A percentile compares a stretch with the other conserved stretches of the same genome.
phyloP scores from a whole-genome alignment of 208 protist genomes.

The Kentomonas sorsogonicus region DNA sequence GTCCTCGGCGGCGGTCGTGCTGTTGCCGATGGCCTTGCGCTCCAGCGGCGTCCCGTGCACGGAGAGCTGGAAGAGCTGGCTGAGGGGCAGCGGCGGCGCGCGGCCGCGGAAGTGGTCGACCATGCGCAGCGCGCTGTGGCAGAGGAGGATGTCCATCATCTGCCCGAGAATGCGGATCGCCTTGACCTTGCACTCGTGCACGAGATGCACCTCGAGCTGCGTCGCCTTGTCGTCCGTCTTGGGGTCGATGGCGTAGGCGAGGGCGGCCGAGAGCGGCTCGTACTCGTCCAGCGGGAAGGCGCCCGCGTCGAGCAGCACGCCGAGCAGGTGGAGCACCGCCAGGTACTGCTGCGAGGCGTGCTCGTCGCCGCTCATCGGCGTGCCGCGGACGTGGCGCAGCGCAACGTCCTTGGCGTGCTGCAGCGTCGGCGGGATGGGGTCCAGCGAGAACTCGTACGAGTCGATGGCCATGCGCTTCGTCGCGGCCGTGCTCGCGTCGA shows the following conservation, averaged over 20 bases:
- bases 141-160: conserved; percentile 27
- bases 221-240: conserved; percentile 15
- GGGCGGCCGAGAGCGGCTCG: conserved; percentile 14
- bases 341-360: conserved; percentile 21
- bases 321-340: conserved; percentile 24
- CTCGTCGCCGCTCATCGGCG: conserved; percentile 23
- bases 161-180: conserved; percentile 28
- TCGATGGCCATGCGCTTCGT: neutral
- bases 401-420: conserved; percentile 19
- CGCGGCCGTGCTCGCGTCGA: conserved; percentile 1
- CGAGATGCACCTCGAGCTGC: conserved; percentile 21
- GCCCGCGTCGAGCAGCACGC: conserved; percentile 30
- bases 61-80: conserved; percentile 22
- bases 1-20: too few relatives aligned
- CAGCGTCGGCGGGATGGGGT: conserved; percentile 16
- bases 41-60: neutral
- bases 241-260: conserved; percentile 28
- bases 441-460: conserved; percentile 11
- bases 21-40: too few relatives aligned
- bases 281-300: conserved; percentile 31
- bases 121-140: conserved; percentile 21
- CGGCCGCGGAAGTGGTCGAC: conserved; percentile 27
- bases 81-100: conserved; percentile 7
- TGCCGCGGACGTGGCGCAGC: conserved; percentile 15
- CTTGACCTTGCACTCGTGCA: conserved; percentile 34